Base-by-base conservation (phyloP, 1,139 yeast species). In the Groenewaldozyma auringiensis region DNA sequence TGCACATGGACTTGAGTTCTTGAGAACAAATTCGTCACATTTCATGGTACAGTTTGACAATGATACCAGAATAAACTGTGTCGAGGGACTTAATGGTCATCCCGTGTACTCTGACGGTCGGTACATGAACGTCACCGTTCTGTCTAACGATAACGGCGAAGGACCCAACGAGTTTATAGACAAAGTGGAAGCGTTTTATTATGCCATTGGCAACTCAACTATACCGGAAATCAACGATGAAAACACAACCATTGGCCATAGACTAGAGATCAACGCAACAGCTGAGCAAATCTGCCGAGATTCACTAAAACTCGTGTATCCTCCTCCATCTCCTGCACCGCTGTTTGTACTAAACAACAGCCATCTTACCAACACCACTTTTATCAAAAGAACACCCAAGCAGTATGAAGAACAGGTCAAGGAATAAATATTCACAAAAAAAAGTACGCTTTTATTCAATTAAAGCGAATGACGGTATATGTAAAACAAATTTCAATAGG, bases 171-270 rank as follows among this genome's bases (percentile, higher is more conserved):
- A 35, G n/a, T 35, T 35, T 18, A n/a, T 18, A 6, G 13, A 35
- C 16, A 35, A 35, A 20, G 21, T 21, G 4, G 38, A 16, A 4
- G 20, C n/a, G 8, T 35, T 35, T n/a, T 35, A 35, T 21, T 35
- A 35, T 21, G n/a, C 22, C 22, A 4, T 35, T 35, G 38, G 38
- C 4, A 35, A 35, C 20, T 16, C 21, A 35, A 35, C 38, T 20
- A 35, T 35, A 14, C 38, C 38, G 6, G 38, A 20, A 35, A 18
- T 35, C 11, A 35, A 35, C 38, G 38, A 35, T n/a, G 25, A 35
- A n/a, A 20, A 11, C 22, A 35, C 38, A 18, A 35, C 38, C 9
- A 21, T 35, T 17, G 38, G 20, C 21, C 21, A 4, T 14, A 16
- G 38, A 35, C 4, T 4, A 6, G 21, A 14, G 4, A 6, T 17